Percentiles rank a stretch among this genome's conserved stretches.
Conservation (phyloP, 78 protist genomes). For the Creolimax fragrantissima region DNA sequence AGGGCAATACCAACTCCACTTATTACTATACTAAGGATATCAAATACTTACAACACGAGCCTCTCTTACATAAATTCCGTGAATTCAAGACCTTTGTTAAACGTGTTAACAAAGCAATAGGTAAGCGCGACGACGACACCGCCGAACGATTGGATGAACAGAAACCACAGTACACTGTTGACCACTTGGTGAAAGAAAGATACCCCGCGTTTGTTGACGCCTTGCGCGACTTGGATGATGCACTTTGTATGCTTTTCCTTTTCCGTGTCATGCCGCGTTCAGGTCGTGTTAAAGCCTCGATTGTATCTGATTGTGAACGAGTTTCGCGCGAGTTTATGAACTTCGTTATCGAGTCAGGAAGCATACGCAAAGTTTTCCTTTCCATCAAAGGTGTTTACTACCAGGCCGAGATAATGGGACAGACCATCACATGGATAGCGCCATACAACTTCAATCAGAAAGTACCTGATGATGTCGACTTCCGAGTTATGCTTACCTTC, state of each 20-base stretch:
- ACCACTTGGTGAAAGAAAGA: slow-evolving; percentile 58
- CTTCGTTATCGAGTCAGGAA: slow-evolving; percentile 34
- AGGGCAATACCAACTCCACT: slow-evolving; percentile 5
- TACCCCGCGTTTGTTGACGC: slow-evolving; percentile 92
- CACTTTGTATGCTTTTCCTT: slow-evolving; percentile 68
- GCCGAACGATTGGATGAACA: not conserved
- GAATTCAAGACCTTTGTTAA: slow-evolving; percentile 43
- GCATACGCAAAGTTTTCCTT: slow-evolving; percentile 72
- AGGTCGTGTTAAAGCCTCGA: not conserved
- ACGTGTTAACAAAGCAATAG: slow-evolving; percentile 12
- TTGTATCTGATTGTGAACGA: slow-evolving; percentile 32
- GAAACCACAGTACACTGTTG: slow-evolving; percentile 44
- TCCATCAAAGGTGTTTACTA: slow-evolving; percentile 84
- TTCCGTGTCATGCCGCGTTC: slow-evolving; percentile 58
- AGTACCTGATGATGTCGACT: slow-evolving; percentile 51
- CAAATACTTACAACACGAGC: slow-evolving; percentile 76
- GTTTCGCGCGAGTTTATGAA: slow-evolving; percentile 53
- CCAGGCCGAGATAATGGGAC: slow-evolving; percentile 78
- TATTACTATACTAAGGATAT: slow-evolving; percentile 67
- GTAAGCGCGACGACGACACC: not conserved
- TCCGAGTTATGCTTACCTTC: slow-evolving; percentile 76
- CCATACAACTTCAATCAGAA: slow-evolving; percentile 68
- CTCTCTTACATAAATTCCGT: slow-evolving; percentile 70
- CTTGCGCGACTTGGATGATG: slow-evolving; percentile 88
- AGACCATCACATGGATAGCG: slow-evolving; percentile 78